Conservation (phyloP, 768 basidiomycete genomes). For the Suillus lakei region DNA sequence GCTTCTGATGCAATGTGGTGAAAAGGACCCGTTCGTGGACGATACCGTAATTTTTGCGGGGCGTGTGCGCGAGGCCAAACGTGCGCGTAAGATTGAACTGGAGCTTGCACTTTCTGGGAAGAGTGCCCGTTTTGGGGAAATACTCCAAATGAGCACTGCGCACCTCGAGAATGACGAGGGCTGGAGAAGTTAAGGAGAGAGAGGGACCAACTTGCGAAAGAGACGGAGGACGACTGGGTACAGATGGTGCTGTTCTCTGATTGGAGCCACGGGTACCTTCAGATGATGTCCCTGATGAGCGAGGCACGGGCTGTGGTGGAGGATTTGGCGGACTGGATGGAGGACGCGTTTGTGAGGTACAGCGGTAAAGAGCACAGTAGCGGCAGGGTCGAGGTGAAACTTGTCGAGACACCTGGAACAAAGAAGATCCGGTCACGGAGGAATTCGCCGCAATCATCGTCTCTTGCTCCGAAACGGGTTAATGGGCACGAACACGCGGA, state of each 20-base stretch:
- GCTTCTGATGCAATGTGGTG: constrained; percentile 92
- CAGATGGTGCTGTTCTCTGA: constrained; percentile 92
- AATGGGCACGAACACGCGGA: constrained; percentile 8
- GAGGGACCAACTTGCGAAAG: constrained; percentile 59
- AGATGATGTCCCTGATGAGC: constrained; percentile 88
- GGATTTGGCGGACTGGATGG: constrained; percentile 92
- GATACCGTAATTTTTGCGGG: constrained; percentile 98
- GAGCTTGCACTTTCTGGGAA: constrained; percentile 63
- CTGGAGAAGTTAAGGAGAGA: constrained; percentile 56
- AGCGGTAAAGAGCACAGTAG: constrained; percentile 32
- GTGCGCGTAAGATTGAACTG: constrained; percentile 76
- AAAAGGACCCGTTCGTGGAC: constrained; percentile 95
- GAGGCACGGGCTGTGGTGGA: constrained; percentile 81
- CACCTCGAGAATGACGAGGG: constrained; percentile 29
- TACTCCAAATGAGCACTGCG: constrained; percentile 63
- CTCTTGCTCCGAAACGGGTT: constrained; percentile 28
- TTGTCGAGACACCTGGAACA: constrained; percentile 14
- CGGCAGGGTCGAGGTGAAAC: constrained; percentile 19
- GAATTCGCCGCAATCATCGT: constrained; percentile 23
- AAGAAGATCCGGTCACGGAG: constrained; percentile 32
- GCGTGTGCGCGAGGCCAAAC: constrained; percentile 92
- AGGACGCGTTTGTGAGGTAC: constrained; percentile 63
- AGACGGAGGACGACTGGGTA: constrained; percentile 94
- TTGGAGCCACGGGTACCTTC: constrained; percentile 97
- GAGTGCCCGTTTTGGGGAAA: constrained; percentile 66